Percentiles rank a stretch among this genome's conserved stretches.
These are phyloP conservation scores for Anacardium occidentale DNA, from an alignment of 345 rosid species.

Conservation along the genomic window DNA sequence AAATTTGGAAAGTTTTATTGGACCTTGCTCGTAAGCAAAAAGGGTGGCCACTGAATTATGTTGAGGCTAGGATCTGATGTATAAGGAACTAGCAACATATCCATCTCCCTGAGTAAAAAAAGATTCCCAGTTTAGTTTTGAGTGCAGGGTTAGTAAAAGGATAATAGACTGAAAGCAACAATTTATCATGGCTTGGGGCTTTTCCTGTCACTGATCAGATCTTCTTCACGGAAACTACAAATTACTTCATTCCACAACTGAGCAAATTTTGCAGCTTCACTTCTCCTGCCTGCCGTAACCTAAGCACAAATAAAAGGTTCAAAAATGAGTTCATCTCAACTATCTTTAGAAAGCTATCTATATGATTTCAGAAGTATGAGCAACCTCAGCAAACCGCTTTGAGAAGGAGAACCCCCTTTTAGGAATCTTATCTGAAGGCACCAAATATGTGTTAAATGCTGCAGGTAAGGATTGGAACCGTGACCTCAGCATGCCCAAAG, in stretches of 20 bases:
- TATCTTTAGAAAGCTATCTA: conserved; percentile 10
- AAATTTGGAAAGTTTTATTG: conserved; percentile 19
- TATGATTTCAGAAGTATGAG: conserved; percentile 17
- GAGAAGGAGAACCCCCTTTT: conserved; percentile 87
- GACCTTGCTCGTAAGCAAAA: conserved; percentile 98
- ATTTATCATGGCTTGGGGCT: conserved; percentile 24
- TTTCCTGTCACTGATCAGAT: conserved; percentile 92
- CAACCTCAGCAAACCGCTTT: conserved; percentile 82
- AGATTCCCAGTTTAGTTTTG: conserved; percentile 26
- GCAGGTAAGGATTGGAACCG: conserved; percentile 93
- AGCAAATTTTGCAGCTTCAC: conserved; percentile 97
- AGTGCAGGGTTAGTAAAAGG: conserved; percentile 15
- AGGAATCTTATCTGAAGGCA: conserved; percentile 72
- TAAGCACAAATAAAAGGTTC: conserved; percentile 29
- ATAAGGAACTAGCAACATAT: conserved; percentile 88
- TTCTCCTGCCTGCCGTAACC: conserved; percentile 89
- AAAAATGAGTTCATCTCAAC: conserved; percentile 11
- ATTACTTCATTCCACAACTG: conserved; percentile 98
- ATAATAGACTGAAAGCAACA: conserved; percentile 10
- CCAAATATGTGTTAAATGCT: conserved; percentile 83
- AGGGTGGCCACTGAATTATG: conserved; percentile 97
- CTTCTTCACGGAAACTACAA: conserved; percentile 97
- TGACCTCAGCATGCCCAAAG: conserved; percentile 94
- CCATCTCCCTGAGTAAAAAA: conserved; percentile 82
- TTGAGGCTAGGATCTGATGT: conserved; percentile 88